These are phyloP conservation scores for Pilasporangium apinafurcum DNA, from an alignment of 352 stramenopile species.

Conservation along the genomic window DNA sequence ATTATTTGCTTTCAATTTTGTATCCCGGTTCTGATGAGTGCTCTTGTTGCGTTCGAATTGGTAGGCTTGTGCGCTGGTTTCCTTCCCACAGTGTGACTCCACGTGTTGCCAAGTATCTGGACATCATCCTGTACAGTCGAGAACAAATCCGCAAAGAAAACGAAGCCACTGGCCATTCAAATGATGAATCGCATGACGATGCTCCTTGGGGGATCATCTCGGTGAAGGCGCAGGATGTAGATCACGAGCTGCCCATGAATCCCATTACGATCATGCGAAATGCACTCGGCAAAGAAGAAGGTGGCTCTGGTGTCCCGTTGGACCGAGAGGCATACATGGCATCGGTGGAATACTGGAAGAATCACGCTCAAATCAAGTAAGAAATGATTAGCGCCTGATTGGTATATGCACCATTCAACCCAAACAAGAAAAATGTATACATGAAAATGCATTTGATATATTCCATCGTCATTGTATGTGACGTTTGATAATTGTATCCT, in stretches of 20 bases:
- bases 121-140: constrained; percentile 98
- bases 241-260: constrained; percentile 96
- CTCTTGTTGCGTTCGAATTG: neutral
- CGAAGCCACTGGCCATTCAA: constrained; percentile 51
- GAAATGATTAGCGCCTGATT: neutral
- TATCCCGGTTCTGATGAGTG: constrained; percentile 1
- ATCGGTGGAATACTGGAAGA: constrained; percentile 85
- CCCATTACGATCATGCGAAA: constrained; percentile 98
- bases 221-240: constrained; percentile 96
- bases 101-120: constrained; percentile 90
- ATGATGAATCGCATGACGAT: constrained; percentile 39
- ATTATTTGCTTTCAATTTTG: neutral
- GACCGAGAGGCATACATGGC: constrained; percentile 73
- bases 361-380: constrained; percentile 83
- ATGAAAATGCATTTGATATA: constrained; percentile 26
- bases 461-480: constrained; percentile 15
- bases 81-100: constrained; percentile 86
- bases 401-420: neutral
- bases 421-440: constrained; percentile 10
- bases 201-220: constrained; percentile 93
- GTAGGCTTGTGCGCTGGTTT: constrained; percentile 86
- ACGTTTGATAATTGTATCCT: constrained; percentile 8
- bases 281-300: constrained; percentile 94
- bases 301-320: constrained; percentile 81
- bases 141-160: constrained; percentile 98